Evolutionary conservation across 345 rosid species (phyloP), one percentile per base, ranked within the genome.

Genomic region (Lagerstroemia speciosa): DNA sequence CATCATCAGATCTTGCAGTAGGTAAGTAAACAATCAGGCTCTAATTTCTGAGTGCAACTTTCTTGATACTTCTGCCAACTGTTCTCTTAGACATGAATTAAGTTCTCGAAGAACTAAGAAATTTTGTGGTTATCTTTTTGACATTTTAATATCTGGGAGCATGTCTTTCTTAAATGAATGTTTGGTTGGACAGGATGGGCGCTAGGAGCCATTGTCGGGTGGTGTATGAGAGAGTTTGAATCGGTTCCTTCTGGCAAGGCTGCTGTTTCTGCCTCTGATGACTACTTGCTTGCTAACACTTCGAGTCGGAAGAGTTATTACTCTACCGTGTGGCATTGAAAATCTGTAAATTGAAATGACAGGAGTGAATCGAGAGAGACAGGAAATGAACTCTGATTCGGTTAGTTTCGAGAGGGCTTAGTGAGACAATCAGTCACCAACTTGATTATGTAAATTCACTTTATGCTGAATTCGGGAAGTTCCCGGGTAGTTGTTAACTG

Each of bases 1-100:
- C 78, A 40, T 50, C 76, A 76, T 62, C 67, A 62, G 64, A 71
- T 82, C 61, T 11, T 55, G 14, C 62, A 46, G 69, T n/a, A 7
- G 29, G 72, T 73, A 38, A 73, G 72, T 48, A 31, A n/a, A 36
- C 32, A 2, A 53, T 50, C 0, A 31, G 7, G 3, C 55, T 20
- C 55, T 48, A 7, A 38, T 3, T 43, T 14, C 48, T 43, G 48
- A 43, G 38, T 36, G 38, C 38, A 4, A 9, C 5, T 36, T 36
- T 36, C 8, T 36, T n/a, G n/a, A n/a, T n/a, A n/a, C n/a, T n/a
- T n/a, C n/a, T n/a, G n/a, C n/a, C n/a, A n/a, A n/a, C 12, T 38
- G 43, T 45, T 48, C 24, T 4, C 55, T 48, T 20, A 48, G 7
- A 48, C 55, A 19, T 48, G 55, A 46, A 46, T 19, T 7, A 16